Evolutionary conservation across 495 filamentous ascomycete species (phyloP), one percentile per base, ranked within the genome.

Genomic region (Apiosordaria backusii): DNA sequence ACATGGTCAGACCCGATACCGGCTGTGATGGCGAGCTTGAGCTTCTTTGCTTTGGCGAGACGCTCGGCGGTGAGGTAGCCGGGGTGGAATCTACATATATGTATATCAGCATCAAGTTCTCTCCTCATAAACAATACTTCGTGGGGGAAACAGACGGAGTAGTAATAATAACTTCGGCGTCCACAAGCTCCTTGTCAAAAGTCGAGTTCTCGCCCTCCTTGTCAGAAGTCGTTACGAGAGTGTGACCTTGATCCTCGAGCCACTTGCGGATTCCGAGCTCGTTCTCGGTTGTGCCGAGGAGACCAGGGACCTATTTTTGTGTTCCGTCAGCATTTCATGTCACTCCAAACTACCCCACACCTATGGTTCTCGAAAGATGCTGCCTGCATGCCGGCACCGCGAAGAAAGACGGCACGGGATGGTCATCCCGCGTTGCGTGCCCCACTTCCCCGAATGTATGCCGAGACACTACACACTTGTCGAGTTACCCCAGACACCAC

Each of bases 1-100:
- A 99, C 90, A 80, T 99, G 95, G 81, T 99, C 95, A 53, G 94
- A 97, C 64, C 95, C 95, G 77, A 99, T 96, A 83, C 95, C 95
- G 68, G 95, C 95, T 53, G 95, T 99, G 79, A 99, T 79, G 72
- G 94, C 94, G 64, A 96, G 83, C 87, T 97, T 99, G 73, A 99
- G 90, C 50, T 99, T 97, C 90, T 98, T 97, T 68, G 95, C 95
- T 83, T 95, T 96, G 69, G 92, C 92, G 67, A 99, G 88, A 74
- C 95, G 93, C 79, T 98, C 95, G 54, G 92, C 92, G 60, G 91
- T 97, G 57, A 99, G 89, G 85, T 99, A 99, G 67, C 93, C 95
- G 59, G 95, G 95, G 84, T 99, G 95, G 89, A 99, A 99, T 45
- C 35, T 45, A 15, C 16, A 10, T 45, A 3, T 0, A 10, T 45